Base-by-base conservation (phyloP, 495 filamentous ascomycete species). In the Cetradonia linearis region DNA sequence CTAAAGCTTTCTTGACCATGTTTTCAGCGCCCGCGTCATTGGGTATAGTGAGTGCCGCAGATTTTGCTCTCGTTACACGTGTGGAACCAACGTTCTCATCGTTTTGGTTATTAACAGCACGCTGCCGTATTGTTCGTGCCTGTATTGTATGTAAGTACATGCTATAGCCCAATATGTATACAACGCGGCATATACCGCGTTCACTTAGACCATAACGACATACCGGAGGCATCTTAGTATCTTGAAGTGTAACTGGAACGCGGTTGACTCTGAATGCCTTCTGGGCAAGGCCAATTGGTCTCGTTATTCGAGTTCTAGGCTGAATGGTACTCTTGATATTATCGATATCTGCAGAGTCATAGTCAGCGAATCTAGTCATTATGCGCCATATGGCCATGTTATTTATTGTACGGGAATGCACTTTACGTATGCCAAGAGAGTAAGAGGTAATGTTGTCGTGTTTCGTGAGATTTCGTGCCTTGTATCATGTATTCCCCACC, bases 31-130 rank as follows among this genome's bases (percentile, higher is more conserved):
- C 66, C 62, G 76, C 77, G 62, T 82, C 82, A 57, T 77, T 74
- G 25, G 68, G 63, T 34, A 77, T 76, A 48, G 74, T 79, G 42
- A 92, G 74, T 27, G 86, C 86, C 44, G 88, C 88, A 16, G 91
- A 83, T 75, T 98, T 98, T 61, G 94, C 92, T 71, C 93, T 81
- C 56, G 93, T 98, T 68, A 96, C 67, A 73, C 92, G 90, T 71
- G 83, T 85, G 60, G 86, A 82, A 28, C 78, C 82, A 50, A 72
- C 74, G 67, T 95, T 96, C 78, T 97, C 93, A 68, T 96, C 93
- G 68, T 96, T 96, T 74, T 96, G 90, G 70, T 96, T 92, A 67
- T 84, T 85, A 61, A 85, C 74, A 65, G 81, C 79, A 73, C 90
- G 83, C 59, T 77, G 76, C 64, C 85, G 78, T 66, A 78, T 71